phyloP scores from a whole-genome alignment of 169 alveolate genomes.

The Plasmodium berghei region DNA sequence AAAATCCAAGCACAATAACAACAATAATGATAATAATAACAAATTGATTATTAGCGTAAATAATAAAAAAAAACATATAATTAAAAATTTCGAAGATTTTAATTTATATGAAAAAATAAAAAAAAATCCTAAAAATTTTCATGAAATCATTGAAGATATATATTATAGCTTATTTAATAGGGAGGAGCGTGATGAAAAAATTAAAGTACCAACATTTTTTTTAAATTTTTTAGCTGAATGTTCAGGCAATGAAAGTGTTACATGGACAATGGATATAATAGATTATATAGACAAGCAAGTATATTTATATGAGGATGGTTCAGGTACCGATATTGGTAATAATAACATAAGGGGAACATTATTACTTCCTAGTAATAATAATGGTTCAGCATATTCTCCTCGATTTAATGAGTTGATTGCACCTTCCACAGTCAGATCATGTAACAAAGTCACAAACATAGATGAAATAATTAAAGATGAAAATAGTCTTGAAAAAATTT shows the following conservation, averaged over 20 bases:
- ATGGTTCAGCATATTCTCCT: not conserved
- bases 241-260: conserved; percentile 69
- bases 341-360: not conserved
- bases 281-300: conserved; percentile 75
- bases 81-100: conserved; percentile 71
- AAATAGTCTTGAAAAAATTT: conserved; percentile 67
- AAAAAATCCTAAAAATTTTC: conserved; percentile 62
- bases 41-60: not conserved
- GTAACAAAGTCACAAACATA: conserved; percentile 42
- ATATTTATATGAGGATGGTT: conserved; percentile 53
- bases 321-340: not conserved
- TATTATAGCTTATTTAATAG: conserved; percentile 60
- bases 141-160: conserved; percentile 71
- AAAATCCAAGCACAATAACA: conserved; percentile 29
- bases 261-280: conserved; percentile 74
- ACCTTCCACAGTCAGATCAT: conserved; percentile 58
- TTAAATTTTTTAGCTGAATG: conserved; percentile 75
- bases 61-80: not conserved
- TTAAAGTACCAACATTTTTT: conserved; percentile 69
- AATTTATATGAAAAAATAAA: conserved; percentile 74
- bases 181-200: conserved; percentile 59
- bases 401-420: conserved; percentile 27
- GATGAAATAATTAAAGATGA: conserved; percentile 74
- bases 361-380: not conserved
- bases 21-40: not conserved